phyloP scores from a whole-genome alignment of 257 asterid species.

The Primulina huaijiensis region DNA sequence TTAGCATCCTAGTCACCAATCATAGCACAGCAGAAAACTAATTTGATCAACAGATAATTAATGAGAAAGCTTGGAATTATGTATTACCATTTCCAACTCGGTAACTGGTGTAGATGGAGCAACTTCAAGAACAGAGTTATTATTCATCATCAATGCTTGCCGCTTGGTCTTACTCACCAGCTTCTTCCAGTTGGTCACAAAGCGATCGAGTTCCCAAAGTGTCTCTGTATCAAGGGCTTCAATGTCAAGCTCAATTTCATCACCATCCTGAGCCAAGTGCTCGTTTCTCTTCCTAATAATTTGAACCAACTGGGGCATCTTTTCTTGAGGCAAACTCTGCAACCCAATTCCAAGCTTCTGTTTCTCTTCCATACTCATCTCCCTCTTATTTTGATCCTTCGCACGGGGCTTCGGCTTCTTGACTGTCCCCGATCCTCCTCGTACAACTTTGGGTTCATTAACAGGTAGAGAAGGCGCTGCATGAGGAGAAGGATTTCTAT shows the following conservation, averaged over 20 bases:
- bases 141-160: conserved; percentile 62
- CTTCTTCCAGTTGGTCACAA: conserved; percentile 96
- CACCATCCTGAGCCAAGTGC: conserved; percentile 91
- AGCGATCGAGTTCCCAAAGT: conserved; percentile 94
- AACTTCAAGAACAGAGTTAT: conserved; percentile 32
- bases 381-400: conserved; percentile 79
- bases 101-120: conserved; percentile 43
- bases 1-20: not conserved
- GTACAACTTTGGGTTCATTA: conserved; percentile 35
- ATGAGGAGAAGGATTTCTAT: conserved; percentile 56
- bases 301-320: conserved; percentile 88
- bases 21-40: not conserved
- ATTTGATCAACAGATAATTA: not conserved
- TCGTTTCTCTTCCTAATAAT: conserved; percentile 82
- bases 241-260: conserved; percentile 95
- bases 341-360: conserved; percentile 85
- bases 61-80: not conserved
- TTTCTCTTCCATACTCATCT: conserved; percentile 92
- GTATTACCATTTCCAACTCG: conserved; percentile 60
- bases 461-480: conserved; percentile 44
- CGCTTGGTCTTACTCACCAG: conserved; percentile 89
- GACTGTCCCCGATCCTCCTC: conserved; percentile 22
- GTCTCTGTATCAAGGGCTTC: conserved; percentile 93
- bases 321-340: conserved; percentile 93
- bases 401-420: conserved; percentile 95